Conservation (phyloP, 2,329 filamentous ascomycete genomes). For the Neophaeococcomyces mojaviensis region DNA sequence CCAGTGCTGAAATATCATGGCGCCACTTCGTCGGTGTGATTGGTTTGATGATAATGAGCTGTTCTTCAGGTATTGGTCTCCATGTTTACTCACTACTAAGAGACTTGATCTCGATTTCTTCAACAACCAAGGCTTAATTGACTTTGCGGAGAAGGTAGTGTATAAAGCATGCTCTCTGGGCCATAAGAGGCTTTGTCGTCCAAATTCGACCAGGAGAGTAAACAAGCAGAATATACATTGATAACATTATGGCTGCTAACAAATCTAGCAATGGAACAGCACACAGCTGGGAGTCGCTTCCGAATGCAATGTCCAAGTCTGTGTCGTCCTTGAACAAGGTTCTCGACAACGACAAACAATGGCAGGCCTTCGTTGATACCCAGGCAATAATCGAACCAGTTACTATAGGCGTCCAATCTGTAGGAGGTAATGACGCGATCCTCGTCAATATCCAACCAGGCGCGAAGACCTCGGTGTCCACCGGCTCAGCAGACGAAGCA, state of each 20-base stretch:
- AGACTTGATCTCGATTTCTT: no score
- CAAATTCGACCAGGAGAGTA: background rate
- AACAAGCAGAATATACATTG: background rate
- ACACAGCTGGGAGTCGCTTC: constrained; percentile 16
- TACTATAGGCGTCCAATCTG: constrained; percentile 16
- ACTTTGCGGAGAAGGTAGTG: no score
- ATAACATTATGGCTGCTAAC: constrained; percentile 2
- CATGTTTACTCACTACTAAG: no score
- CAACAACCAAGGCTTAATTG: no score
- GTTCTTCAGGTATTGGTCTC: no score
- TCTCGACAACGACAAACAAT: constrained; percentile 17
- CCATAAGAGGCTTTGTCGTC: no score
- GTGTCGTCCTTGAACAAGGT: constrained; percentile 14
- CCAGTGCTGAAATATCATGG: no score
- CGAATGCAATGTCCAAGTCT: constrained; percentile 17
- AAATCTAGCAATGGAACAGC: constrained; percentile 9
- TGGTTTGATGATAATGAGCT: no score
- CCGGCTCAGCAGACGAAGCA: constrained; percentile 13
- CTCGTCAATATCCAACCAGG: constrained; percentile 14
- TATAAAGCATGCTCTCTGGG: no score
- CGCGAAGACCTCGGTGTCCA: constrained; percentile 14
- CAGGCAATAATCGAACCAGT: constrained; percentile 21
- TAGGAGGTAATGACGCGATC: constrained; percentile 16
- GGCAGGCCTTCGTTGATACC: constrained; percentile 20
- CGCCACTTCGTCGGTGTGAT: no score